A percentile compares a stretch with the other conserved stretches of the same genome.
Evolutionary conservation across 345 rosid genomes (phyloP).

Genomic region (Abelmoschus esculentus): DNA sequence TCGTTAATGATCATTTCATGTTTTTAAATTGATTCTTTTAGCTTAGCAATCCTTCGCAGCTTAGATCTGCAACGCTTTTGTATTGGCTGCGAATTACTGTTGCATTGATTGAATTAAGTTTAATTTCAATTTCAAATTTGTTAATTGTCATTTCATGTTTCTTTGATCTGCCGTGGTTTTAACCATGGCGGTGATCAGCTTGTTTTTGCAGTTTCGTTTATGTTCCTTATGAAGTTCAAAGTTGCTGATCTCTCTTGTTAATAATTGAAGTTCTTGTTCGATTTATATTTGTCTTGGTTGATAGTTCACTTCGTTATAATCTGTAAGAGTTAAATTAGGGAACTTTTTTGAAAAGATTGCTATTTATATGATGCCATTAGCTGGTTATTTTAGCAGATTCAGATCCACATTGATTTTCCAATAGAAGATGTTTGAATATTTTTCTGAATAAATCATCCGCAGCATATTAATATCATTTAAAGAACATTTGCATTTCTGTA

Average conservation of each 20-base stretch:
- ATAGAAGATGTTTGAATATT: background rate
- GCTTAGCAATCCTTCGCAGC: slow-evolving; percentile 2
- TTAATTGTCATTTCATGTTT: background rate
- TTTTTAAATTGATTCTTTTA: slow-evolving; percentile 16
- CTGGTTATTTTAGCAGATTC: background rate
- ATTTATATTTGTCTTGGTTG: background rate
- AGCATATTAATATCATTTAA: background rate
- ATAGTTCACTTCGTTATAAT: background rate
- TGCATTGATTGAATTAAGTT: background rate
- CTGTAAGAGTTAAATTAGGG: background rate
- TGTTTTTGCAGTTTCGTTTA: background rate
- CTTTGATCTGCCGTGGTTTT: background rate
- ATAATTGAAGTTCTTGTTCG: background rate
- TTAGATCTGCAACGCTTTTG: slow-evolving; percentile 21
- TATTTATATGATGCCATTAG: background rate
- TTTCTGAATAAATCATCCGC: background rate
- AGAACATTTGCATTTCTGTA: background rate
- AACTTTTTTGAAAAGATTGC: background rate
- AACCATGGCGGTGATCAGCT: background rate
- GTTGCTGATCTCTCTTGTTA: background rate
- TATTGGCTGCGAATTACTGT: background rate
- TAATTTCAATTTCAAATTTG: background rate
- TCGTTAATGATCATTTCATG: background rate
- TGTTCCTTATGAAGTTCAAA: slow-evolving; percentile 2
- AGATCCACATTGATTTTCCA: background rate